Evolutionary conservation across 2,329 filamentous ascomycete species (phyloP), one percentile per base, ranked within the genome.

Genomic region (Pseudogymnoascus sp.): DNA sequence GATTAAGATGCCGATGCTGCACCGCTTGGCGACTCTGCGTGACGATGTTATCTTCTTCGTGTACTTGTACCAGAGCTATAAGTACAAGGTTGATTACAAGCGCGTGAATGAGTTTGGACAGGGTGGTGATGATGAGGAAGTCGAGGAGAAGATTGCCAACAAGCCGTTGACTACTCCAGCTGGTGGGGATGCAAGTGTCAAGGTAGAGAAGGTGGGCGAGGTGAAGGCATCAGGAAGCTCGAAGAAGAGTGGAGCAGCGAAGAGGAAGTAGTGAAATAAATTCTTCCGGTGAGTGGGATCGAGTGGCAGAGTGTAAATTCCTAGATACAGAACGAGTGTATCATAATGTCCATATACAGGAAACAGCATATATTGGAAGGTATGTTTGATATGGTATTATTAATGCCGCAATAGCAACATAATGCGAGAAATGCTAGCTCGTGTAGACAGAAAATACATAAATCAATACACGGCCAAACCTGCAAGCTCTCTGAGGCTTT

Each of bases 31-130:
- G 0, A 98, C 95, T 0, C 83, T 99, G 67, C 84, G 95, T 65
- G 95, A 99, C 74, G 95, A 99, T 72, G 82, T 99, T 68, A 98
- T 99, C 73, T 99, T 99, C 82, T 99, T 99, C 74, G 83, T 99
- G 64, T 99, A 97, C 78, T 70, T 99, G 3, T 99, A 99, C 78
- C 95, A 99, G 79, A 85, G 88, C 65, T 99, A 87, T 84, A 89
- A 89, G 62, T 99, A 99, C 81, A 91, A 89, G 78, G 82, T 95
- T 66, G 95, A 99, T 76, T 95, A 93, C 78, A 88, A 84, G 10
- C 86, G 95, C 66, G 89, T 99, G 73, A 99, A 99, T 75, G 95
- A 99, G 77, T 99, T 98, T 73, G 95, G 95, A 7, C 95, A 98
- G 80, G 95, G 93, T 37, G 95, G 95, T n/a, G 93, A 96, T n/a